Base-by-base conservation (phyloP, 495 filamentous ascomycete species). In the Penicillium canariense region DNA sequence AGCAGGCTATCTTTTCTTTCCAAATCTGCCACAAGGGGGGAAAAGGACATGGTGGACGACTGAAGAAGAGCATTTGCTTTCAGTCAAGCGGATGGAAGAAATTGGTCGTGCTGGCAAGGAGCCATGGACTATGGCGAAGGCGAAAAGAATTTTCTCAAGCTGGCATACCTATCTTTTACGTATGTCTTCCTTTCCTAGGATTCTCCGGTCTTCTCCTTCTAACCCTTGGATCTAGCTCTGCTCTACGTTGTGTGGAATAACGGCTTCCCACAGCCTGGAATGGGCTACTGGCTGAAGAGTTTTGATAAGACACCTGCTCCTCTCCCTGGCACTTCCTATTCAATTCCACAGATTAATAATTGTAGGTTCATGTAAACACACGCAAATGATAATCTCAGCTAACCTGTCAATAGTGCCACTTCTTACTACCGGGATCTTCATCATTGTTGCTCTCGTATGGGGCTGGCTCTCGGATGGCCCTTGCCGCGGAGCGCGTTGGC, bases 401-500 rank as follows among this genome's bases (percentile, higher is more conserved):
- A 38, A 38, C 35, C 10, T 7, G 12, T 38, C 2, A 20, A 20
- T 20, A 38, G 35, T 38, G 5, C 35, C 35, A 20, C 35, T 38
- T 3, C 14, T 38, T 8, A 38, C 66, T 0, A 65, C 58, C 4
- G 71, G 58, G 20, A 60, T 71, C 11, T 70, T 74, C 52, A 69
- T 74, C 31, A 50, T 59, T 0, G 55, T 72, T 23, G 61, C 68
- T 22, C 52, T 72, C 1, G 43, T 62, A 15, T 72, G 68, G 71
- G 71, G 57, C 14, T 74, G 62, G 64, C 50, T 71, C 0, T 74
- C 71, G 2, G 71, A 72, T 50, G 68, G 70, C 5, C 62, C 61
- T 3, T 68, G 46, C 20, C 57, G 58, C 8, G 71, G 71, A 0
- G 54, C 66, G 7, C 65, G 71, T 2, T 72, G 66, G 66, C 71